Evolutionary conservation across 768 basidiomycete species (phyloP), one percentile per base, ranked within the genome.

Genomic region (Termitomyces sp.): DNA sequence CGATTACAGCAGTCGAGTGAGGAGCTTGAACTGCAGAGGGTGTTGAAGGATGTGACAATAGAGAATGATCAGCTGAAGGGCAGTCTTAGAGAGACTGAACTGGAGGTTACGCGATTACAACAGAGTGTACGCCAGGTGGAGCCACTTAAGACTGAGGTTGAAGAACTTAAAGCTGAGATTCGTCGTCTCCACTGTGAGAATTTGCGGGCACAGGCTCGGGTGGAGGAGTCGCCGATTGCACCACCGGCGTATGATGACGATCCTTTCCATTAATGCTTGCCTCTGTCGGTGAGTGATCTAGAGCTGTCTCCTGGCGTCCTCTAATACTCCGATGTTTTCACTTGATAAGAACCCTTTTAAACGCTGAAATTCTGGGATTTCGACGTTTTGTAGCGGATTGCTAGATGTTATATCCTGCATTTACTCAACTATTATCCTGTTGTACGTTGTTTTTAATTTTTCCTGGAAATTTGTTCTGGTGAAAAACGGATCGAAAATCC

Each of bases 1-100:
- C 66, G 73, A 46, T 60, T 75, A 43, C 74, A 76, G 57, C 64
- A 57, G 1, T 70, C 70, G 10, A 68, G 64, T 32, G 67, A 67
- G 32, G 69, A 71, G 48, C 63, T 63, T 9, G 66, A 70, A 30
- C 56, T 71, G 36, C 61, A 67, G 32, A 46, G 67, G 56, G 65
- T 68, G 50, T 50, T 69, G 47, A 68, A 68, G 57, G 71, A 66
- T 38, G 56, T 73, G 23, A 68, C 69, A 35, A 61, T 70, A 56
- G 76, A 77, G 65, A 77, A 76, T 51, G 71, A 72, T 20, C 65
- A 66, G 33, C 65, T 79, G 44, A 76, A 74, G 63, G 58, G 60
- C 0, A 71, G 68, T 41, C 55, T 79, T 18, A 62, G 66, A 12
- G 72, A 73, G 18, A 67, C 70, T 14, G 44, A 55, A 20, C 20